These are phyloP conservation scores for Melaleuca alternifolia DNA, from an alignment of 345 rosid species.

Conservation along the genomic window DNA sequence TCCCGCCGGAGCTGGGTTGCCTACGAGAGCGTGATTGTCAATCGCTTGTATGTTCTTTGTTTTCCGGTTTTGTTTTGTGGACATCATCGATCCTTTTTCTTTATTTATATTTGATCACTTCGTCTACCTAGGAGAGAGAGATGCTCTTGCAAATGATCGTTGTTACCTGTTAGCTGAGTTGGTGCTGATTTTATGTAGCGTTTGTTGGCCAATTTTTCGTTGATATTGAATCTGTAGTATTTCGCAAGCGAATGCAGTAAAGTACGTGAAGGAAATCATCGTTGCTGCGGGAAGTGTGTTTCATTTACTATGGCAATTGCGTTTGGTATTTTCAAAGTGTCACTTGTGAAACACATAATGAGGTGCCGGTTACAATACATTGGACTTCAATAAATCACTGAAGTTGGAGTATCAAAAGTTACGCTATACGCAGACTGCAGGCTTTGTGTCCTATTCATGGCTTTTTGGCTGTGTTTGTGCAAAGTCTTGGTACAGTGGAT, in stretches of 20 bases:
- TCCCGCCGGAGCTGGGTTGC: background rate
- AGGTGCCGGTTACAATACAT: background rate
- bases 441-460: background rate
- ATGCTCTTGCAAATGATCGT: background rate
- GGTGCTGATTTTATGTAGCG: background rate
- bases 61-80: background rate
- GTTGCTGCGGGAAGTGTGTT: background rate
- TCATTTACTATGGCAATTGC: background rate
- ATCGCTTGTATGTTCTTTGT: background rate
- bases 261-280: background rate
- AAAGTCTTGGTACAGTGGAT: accelerated
- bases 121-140: background rate
- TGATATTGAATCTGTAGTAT: background rate
- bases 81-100: background rate
- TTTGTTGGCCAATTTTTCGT: background rate
- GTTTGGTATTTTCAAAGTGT: background rate
- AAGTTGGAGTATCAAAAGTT: background rate
- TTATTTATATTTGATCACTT: too few relatives aligned
- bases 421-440: background rate
- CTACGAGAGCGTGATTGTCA: background rate
- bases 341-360: background rate
- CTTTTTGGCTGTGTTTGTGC: background rate
- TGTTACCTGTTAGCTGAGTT: background rate
- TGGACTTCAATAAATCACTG: too few relatives aligned
- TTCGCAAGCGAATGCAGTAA: background rate